Conservation (phyloP, 169 alveolate genomes). For the Eimeria acervulina region DNA sequence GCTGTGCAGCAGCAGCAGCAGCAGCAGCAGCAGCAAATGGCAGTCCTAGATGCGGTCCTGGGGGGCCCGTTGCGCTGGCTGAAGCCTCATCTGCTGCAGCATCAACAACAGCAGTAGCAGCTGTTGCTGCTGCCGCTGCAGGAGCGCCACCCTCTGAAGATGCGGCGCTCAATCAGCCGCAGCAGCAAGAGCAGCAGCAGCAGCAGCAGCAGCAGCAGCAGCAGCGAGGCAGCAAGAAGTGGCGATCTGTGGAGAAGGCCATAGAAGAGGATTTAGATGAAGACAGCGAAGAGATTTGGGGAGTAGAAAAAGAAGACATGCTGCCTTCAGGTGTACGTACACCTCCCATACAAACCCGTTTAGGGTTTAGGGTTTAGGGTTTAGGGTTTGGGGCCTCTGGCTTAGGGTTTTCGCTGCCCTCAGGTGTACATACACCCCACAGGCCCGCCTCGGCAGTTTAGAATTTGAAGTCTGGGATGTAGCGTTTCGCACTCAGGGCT, state of each 20-base stretch:
- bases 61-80: neutral
- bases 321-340: slow-evolving; percentile 32
- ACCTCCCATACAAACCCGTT: neutral
- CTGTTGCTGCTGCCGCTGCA: neutral
- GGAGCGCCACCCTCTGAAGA: neutral
- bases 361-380: slow-evolving; percentile 23
- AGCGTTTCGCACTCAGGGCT: neutral
- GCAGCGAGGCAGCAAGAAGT: neutral
- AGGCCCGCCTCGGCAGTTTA: neutral
- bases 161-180: neutral
- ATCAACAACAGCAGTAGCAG: neutral
- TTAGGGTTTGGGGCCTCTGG: neutral
- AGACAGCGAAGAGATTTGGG: neutral
- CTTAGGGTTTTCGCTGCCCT: neutral
- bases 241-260: neutral
- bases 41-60: neutral
- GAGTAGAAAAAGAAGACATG: neutral
- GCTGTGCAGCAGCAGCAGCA: slow-evolving; percentile 8
- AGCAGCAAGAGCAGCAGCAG: slow-evolving; percentile 53
- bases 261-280: neutral
- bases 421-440: neutral
- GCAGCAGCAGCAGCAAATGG: neutral
- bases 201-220: slow-evolving; percentile 41
- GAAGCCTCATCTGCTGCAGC: neutral
- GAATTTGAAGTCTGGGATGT: neutral